These are phyloP conservation scores for Solanum ahanhuiri DNA, from an alignment of 257 asterid genomes.

Conservation along the genomic window DNA sequence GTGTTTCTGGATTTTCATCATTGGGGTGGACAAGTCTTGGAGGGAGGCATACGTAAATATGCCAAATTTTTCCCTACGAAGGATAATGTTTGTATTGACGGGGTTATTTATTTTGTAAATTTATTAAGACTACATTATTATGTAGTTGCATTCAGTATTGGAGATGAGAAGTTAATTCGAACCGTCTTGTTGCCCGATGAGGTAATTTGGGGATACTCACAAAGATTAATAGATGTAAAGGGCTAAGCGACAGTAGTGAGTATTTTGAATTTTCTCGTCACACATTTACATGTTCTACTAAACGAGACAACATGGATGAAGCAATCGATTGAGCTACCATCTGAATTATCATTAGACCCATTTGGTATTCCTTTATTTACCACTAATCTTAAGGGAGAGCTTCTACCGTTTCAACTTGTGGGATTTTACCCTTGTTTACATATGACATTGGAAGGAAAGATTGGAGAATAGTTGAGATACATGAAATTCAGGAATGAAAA, in stretches of 20 bases:
- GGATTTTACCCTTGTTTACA: no score
- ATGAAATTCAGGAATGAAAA: no score
- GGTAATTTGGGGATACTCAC: background rate
- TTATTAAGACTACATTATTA: background rate
- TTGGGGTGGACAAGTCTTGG: background rate
- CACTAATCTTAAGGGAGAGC: no score
- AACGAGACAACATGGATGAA: background rate
- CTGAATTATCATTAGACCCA: background rate
- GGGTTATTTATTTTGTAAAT: background rate
- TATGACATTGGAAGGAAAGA: no score
- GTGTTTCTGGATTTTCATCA: background rate
- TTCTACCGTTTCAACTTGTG: no score
- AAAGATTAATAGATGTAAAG: background rate
- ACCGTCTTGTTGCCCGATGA: background rate
- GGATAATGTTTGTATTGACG: background rate
- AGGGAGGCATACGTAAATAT: background rate
- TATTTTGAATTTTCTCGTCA: no score
- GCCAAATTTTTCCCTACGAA: background rate
- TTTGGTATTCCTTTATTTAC: no score
- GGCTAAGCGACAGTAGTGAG: background rate
- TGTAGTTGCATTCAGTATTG: background rate
- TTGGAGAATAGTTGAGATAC: no score
- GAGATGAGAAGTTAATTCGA: background rate
- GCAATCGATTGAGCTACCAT: background rate
- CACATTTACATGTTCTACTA: background rate